A percentile compares a stretch with the other conserved stretches of the same genome.
Conservation (phyloP, 345 rosid genomes). For the Citrus maxima region DNA sequence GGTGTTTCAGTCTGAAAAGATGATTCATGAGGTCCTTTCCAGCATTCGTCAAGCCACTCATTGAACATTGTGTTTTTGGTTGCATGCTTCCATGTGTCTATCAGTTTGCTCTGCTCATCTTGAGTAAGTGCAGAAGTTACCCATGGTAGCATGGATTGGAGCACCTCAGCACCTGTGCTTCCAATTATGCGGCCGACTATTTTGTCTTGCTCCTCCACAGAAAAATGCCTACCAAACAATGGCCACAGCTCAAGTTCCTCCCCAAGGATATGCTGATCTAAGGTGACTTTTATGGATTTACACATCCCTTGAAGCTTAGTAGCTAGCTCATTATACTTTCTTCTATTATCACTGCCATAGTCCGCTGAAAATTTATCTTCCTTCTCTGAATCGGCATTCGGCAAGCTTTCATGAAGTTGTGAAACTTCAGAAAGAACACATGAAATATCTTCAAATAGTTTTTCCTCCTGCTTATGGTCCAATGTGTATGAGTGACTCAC, state of each 20-base stretch:
- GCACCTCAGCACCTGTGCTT: conserved; percentile 87
- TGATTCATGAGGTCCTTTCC: conserved; percentile 54
- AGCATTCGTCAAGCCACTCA: conserved; percentile 88
- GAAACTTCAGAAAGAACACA: conserved; percentile 65
- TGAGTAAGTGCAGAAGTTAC: conserved; percentile 85
- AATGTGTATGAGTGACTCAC: conserved; percentile 91
- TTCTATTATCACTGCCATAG: conserved; percentile 28
- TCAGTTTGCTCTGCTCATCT: conserved; percentile 90
- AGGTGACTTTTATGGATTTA: conserved; percentile 75
- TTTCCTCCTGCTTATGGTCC: conserved; percentile 91
- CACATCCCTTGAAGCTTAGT: conserved; percentile 95
- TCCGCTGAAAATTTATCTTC: conserved; percentile 23
- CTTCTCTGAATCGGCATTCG: conserved; percentile 20
- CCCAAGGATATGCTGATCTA: conserved; percentile 81
- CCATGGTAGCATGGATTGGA: conserved; percentile 95
- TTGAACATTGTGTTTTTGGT: conserved; percentile 91
- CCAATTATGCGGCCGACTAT: conserved; percentile 92
- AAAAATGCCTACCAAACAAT: conserved; percentile 69
- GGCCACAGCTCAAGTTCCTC: conserved; percentile 96
- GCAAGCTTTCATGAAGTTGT: conserved; percentile 49
- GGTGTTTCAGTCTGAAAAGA: conserved; percentile 40
- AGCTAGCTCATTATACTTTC: conserved; percentile 64
- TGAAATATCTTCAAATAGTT: conserved; percentile 80
- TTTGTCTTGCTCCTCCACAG: conserved; percentile 82
- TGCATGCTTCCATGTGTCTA: conserved; percentile 96